phyloP scores from a whole-genome alignment of 2,329 filamentous ascomycete genomes.

The Hymenoscyphus albidus region DNA sequence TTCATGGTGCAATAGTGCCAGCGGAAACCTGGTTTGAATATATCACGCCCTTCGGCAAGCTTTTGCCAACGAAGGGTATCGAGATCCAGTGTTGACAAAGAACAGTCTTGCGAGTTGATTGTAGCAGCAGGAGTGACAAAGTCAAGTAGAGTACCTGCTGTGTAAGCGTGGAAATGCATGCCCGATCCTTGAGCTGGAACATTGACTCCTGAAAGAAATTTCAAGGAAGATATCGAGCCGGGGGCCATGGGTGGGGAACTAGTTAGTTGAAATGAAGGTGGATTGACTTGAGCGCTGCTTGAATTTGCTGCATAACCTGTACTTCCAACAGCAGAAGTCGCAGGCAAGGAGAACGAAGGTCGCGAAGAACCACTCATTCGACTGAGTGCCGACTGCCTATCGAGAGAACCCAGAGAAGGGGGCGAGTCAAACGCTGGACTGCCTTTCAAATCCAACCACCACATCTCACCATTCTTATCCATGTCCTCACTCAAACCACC shows the following conservation, averaged over 20 bases:
- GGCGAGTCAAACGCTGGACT: slow-evolving; percentile 77
- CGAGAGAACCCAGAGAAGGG: slow-evolving; percentile 53
- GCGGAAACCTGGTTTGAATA: slow-evolving; percentile 86
- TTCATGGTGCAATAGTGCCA: slow-evolving; percentile 99
- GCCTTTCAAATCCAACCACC: slow-evolving; percentile 94
- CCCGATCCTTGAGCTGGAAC: slow-evolving; percentile 86
- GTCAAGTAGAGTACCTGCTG: slow-evolving; percentile 86
- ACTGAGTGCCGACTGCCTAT: slow-evolving; percentile 35
- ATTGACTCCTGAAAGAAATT: slow-evolving; percentile 82
- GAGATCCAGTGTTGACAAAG: slow-evolving; percentile 82
- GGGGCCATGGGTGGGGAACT: slow-evolving; percentile 80
- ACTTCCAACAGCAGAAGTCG: slow-evolving; percentile 50
- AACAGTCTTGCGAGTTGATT: slow-evolving; percentile 82
- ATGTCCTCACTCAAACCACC: slow-evolving; percentile 93
- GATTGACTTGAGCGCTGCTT: slow-evolving; percentile 62
- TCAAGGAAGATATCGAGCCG: slow-evolving; percentile 82
- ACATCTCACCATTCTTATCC: slow-evolving; percentile 93
- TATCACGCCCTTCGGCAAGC: slow-evolving; percentile 86
- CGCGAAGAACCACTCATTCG: slow-evolving; percentile 48
- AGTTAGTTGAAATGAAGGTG: slow-evolving; percentile 62
- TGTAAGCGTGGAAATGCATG: slow-evolving; percentile 93
- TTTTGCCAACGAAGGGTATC: slow-evolving; percentile 90
- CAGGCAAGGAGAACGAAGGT: slow-evolving; percentile 47
- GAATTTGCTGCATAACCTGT: slow-evolving; percentile 67
- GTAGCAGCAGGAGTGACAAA: slow-evolving; percentile 90